Base-by-base conservation (phyloP, 2,329 filamentous ascomycete genomes). In the Calonectria naviculata region DNA sequence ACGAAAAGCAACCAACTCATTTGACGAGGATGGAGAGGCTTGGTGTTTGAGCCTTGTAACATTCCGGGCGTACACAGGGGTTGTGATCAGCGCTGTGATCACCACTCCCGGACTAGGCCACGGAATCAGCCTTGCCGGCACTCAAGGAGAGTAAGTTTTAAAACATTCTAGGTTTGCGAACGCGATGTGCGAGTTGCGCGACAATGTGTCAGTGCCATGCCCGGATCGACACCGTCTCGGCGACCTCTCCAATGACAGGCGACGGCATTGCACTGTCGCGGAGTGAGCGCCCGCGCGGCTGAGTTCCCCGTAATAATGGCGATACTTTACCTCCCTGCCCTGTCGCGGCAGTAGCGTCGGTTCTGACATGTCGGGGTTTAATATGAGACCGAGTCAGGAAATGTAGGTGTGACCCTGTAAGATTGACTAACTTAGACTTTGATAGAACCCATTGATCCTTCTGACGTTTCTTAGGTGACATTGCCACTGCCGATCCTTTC, bases 191-290 rank as follows among this genome's bases (percentile, higher is more conserved):
- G 52, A 36, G 58, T 29, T 26, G 58, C 28, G 34, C 41, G 29
- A 46, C 52, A 46, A 42, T 47, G 62, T 70, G 44, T 70, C 68
- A 70, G 44, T 46, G 24, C 61, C 52, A 65, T 61, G 67, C 61
- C 24, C 26, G 28, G 61, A 65, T 65, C 61, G 42, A 26, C 61
- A 52, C 54, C 24, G 52, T n/a, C 54, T 67, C 17, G 19, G 44
- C 29, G 19, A 19, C 62, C 24, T n/a, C 42, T 44, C 31, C 24
- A 60, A 49, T 56, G n/a, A 29, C 26, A 56, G 31, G 19, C 8
- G 58, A 36, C 28, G 58, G 52, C 58, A 58, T 41, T 38, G 29
- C 47, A 46, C n/a, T 28, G 26, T 19, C 15, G 28, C 47, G 34
- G 15, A 34, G 60, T 31, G 60, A 63, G 65, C 52, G 41, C 41